Conservation (phyloP, 129 eudicot species). For the Tagetes erecta region DNA sequence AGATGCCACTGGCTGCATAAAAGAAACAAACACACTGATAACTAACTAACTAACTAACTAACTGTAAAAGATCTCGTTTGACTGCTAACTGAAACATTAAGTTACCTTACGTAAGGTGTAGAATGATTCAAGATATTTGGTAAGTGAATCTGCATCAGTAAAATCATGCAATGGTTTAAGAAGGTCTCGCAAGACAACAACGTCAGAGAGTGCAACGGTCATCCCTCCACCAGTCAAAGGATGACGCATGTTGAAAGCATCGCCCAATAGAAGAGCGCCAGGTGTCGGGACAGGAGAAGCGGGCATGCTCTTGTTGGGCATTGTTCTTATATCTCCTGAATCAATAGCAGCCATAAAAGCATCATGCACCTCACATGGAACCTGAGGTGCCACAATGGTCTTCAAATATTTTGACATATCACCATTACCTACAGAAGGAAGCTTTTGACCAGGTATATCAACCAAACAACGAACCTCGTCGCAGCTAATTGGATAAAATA, state of each 20-base stretch:
- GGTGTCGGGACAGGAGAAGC: constrained; percentile 52
- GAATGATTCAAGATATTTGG: constrained; percentile 49
- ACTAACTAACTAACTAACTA: not conserved
- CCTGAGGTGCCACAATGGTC: constrained; percentile 56
- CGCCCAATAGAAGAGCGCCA: constrained; percentile 66
- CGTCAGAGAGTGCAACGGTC: constrained; percentile 61
- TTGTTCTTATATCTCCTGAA: constrained; percentile 48
- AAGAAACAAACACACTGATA: not conserved
- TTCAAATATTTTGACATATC: constrained; percentile 55
- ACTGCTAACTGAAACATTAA: not conserved
- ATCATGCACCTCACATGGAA: constrained; percentile 47
- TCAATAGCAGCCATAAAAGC: constrained; percentile 47
- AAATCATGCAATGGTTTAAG: constrained; percentile 43
- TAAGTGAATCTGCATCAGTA: constrained; percentile 44
- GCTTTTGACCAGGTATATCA: constrained; percentile 48
- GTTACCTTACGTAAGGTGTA: constrained; percentile 62
- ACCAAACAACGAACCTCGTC: not conserved
- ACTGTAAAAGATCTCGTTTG: not conserved
- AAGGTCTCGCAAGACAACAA: constrained; percentile 45
- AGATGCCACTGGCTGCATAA: constrained; percentile 63
- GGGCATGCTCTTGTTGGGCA: constrained; percentile 63
- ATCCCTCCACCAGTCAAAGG: constrained; percentile 68
- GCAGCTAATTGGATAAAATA: constrained; percentile 4
- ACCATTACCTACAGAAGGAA: constrained; percentile 52
- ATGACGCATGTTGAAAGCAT: constrained; percentile 66